Base-by-base conservation (phyloP, 202 grass and related monocot species). In the Alloteropsis angusta region DNA sequence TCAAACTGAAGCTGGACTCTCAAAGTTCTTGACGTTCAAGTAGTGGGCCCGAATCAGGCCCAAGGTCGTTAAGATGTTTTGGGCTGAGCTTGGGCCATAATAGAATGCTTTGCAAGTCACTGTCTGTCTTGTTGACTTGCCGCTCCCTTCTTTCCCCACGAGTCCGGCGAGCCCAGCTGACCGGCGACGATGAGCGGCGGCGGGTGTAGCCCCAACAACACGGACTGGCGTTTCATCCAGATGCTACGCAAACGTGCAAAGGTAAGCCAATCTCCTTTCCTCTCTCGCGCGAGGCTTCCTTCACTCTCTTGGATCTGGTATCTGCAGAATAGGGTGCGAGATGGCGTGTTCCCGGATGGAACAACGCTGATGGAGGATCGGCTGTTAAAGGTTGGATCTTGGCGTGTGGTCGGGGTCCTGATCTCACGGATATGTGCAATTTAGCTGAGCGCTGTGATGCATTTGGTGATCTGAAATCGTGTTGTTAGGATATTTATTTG, bases 201-300 rank as follows among this genome's bases (percentile, higher is more conserved):
- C 46, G 74, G 53, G 6, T 45, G 80, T 2, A 89, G 83, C 42
- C 52, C 88, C 5, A 89, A 80, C 83, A 82, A 89, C 83, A 75
- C 76, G 21, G 86, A 91, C 19, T 91, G 86, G 92, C 62, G 86
- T 17, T 85, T 94, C 74, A 89, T 91, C 37, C 78, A 94, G 72
- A 91, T 65, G n/a, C 88, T 91, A 18, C 47, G 81, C 57, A 87
- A 83, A 83, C 14, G 86, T 91, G 45, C 92, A 94, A 85, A 78
- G 92, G 86, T 94, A 44, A 67, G 76, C 28, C 4, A 8, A 2
- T 41, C 19, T 65, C 9, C 22, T 5, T 45, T 69, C 17, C 44
- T 74, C 50, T 19, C 52, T 17, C 1, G 6, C 7, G 32, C 12
- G 6, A 0, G 21, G 7, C 0, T 60, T 28, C 14, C 22, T 39